A percentile compares a stretch with the other conserved stretches of the same genome.
Evolutionary conservation across 129 eudicot species (phyloP).

Genomic region (Centaurea solstitialis): DNA sequence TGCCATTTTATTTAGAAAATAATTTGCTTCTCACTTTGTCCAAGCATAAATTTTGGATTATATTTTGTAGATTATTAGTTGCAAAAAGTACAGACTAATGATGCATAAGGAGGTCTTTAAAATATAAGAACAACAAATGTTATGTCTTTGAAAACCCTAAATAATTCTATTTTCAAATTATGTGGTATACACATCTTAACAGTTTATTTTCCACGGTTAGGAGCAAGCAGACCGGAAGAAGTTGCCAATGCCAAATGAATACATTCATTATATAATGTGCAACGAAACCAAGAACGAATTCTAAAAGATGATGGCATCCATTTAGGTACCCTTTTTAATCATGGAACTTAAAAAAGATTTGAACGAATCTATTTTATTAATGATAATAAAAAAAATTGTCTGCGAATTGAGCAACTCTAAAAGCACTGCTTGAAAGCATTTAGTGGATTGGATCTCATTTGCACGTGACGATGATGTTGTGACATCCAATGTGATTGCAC

Average conservation of each 20-base stretch:
- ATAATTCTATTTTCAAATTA: no score
- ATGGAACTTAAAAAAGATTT: background rate
- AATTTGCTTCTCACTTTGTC: no score
- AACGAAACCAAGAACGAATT: conserved; percentile 44
- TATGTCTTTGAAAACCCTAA: no score
- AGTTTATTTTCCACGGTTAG: conserved; percentile 47
- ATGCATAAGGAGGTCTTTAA: no score
- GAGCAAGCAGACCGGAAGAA: conserved; percentile 86
- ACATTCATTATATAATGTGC: conserved; percentile 63
- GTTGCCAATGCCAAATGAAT: conserved; percentile 92
- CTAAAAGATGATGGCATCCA: conserved; percentile 63
- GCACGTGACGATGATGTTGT: conserved; percentile 69
- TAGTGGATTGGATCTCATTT: conserved; percentile 54
- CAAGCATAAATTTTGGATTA: no score
- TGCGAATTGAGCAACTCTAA: conserved; percentile 52
- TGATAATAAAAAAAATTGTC: background rate
- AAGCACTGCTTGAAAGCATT: conserved; percentile 31
- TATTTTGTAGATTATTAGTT: no score
- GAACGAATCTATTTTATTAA: background rate
- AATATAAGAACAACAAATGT: no score
- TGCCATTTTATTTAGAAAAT: no score
- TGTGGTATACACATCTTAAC: background rate
- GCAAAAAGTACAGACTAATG: no score
- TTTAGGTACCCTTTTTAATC: conserved; percentile 31
- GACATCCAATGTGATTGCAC: conserved; percentile 78